phyloP scores from a whole-genome alignment of 331 rosid species.

The Phaseolus coccineus region DNA sequence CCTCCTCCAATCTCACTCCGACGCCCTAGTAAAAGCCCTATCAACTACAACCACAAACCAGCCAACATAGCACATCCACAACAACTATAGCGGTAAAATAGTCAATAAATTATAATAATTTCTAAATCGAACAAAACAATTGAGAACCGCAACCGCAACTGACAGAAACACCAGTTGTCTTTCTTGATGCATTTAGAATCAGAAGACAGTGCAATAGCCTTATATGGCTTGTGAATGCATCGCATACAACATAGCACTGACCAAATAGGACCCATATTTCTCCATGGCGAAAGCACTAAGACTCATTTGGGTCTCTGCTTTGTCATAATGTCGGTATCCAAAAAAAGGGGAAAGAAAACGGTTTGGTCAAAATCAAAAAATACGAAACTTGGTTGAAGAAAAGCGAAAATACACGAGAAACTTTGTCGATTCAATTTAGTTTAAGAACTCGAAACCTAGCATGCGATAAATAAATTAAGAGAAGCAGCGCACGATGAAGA shows the following conservation, averaged over 20 bases:
- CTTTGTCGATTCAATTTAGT: not conserved
- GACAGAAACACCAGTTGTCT: slow-evolving; percentile 1
- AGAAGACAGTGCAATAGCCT: not conserved
- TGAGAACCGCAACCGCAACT: not conserved
- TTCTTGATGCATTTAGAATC: not conserved
- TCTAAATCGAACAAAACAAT: not conserved
- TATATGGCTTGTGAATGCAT: not conserved
- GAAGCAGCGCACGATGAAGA: not conserved
- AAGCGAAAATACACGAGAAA: not conserved
- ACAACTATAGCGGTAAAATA: not conserved
- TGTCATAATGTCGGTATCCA: slow-evolving; percentile 10
- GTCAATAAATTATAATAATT: not conserved
- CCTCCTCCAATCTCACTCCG: slow-evolving; percentile 5
- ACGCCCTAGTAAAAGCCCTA: slow-evolving; percentile 21
- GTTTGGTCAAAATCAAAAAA: slow-evolving; percentile 10
- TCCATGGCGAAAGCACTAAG: slow-evolving; percentile 1
- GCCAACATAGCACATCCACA: not conserved
- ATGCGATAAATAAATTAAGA: not conserved
- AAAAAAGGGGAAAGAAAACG: not conserved
- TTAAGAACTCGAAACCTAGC: slow-evolving; percentile 22
- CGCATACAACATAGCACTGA: not conserved
- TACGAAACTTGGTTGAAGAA: not conserved
- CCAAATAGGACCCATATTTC: not conserved
- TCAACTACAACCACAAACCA: slow-evolving; percentile 5
- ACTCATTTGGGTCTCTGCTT: not conserved